Evolutionary conservation across 495 filamentous ascomycete species (phyloP).

Genomic region (Talaromyces proteolyticus): DNA sequence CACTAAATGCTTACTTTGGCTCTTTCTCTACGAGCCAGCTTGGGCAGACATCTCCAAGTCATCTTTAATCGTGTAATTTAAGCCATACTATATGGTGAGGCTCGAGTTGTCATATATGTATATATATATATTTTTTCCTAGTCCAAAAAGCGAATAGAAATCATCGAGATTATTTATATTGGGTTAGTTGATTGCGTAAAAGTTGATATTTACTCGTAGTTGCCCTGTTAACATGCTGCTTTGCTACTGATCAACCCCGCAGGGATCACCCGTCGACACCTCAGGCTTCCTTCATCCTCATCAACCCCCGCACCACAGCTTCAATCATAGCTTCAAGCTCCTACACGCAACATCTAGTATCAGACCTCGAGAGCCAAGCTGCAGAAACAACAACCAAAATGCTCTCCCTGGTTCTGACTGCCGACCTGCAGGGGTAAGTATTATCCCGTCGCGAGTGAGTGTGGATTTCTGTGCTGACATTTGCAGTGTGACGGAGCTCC

Average conservation of each 20-base stretch:
- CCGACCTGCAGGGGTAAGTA: slow-evolving; percentile 73
- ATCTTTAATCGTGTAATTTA: slow-evolving; percentile 19
- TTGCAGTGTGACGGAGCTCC: slow-evolving; percentile 81
- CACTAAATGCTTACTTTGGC: slow-evolving; percentile 77
- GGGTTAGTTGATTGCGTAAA: too few relatives aligned
- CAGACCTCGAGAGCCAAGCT: neutral
- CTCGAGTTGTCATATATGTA: neutral
- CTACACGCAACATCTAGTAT: too few relatives aligned
- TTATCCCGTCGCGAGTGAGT: too few relatives aligned
- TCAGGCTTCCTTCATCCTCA: neutral
- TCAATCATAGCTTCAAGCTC: too few relatives aligned
- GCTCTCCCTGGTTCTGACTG: slow-evolving; percentile 72
- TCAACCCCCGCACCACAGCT: neutral
- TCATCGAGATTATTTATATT: too few relatives aligned
- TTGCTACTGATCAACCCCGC: slow-evolving; percentile 8
- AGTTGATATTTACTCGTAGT: too few relatives aligned
- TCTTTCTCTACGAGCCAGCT: slow-evolving; percentile 49
- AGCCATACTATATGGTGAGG: neutral
- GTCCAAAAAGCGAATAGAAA: too few relatives aligned
- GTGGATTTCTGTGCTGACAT: neutral
- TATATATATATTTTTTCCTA: too few relatives aligned
- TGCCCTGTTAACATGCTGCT: too few relatives aligned
- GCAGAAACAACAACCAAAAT: slow-evolving; percentile 40
- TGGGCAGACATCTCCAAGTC: slow-evolving; percentile 34
- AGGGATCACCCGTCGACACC: neutral